Evolutionary conservation across 176 grass and related monocot species (phyloP).

Genomic region (Chloris gayana): DNA sequence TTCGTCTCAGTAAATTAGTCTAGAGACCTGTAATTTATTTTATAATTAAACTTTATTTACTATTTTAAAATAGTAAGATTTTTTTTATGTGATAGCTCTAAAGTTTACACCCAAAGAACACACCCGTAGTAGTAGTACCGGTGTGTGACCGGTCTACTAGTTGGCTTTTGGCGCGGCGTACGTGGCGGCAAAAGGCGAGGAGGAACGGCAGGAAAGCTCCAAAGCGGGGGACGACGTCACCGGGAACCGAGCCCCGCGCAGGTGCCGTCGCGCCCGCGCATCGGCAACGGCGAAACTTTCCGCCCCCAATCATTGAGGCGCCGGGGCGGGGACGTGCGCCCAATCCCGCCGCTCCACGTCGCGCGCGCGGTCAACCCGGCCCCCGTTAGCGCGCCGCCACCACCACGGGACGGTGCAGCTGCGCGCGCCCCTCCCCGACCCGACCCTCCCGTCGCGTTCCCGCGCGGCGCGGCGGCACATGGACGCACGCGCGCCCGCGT

Average conservation of each 20-base stretch:
- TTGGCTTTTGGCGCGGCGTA: not conserved
- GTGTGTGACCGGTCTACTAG: no score
- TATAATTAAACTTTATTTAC: no score
- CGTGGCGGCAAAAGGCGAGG: not conserved
- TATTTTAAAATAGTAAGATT: no score
- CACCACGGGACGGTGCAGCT: no score
- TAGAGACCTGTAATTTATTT: no score
- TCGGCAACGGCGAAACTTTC: not conserved
- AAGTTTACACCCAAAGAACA: no score
- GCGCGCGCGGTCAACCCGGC: not conserved
- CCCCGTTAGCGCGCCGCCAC: not conserved
- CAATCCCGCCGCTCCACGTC: constrained; percentile 1
- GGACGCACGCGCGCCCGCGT: not conserved
- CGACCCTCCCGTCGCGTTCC: not conserved
- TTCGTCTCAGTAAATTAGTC: no score
- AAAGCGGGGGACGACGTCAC: not conserved
- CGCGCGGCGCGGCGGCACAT: constrained; percentile 1
- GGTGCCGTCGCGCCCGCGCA: no score
- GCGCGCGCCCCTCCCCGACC: not conserved
- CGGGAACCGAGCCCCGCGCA: not conserved
- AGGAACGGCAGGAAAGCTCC: not conserved
- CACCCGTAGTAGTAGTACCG: no score
- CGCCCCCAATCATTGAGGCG: constrained; percentile 18
- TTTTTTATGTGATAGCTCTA: no score
- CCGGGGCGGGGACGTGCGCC: not conserved